These are phyloP conservation scores for Phialophora expanda DNA, from an alignment of 2,329 filamentous ascomycete species.

Conservation along the genomic window DNA sequence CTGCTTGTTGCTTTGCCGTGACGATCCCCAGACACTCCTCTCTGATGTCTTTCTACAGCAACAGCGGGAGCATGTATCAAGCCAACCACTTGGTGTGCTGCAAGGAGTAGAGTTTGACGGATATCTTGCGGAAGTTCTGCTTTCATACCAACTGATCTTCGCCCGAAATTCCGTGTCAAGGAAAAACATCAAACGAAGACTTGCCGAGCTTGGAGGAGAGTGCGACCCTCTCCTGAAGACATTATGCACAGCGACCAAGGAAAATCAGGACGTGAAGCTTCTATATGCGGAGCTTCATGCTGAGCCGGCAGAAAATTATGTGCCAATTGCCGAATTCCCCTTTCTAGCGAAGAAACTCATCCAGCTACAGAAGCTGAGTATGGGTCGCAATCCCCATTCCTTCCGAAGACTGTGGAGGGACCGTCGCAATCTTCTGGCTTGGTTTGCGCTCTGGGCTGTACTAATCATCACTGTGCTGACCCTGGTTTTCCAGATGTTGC, in stretches of 20 bases:
- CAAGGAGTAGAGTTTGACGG: constrained; percentile 16
- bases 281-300: constrained; percentile 9
- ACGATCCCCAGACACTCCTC: constrained; percentile 1
- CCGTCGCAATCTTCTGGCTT: constrained; percentile 13
- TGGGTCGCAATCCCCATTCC: constrained; percentile 14
- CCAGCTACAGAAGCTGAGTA: constrained; percentile 19
- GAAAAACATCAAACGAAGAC: constrained; percentile 11
- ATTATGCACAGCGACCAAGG: constrained; percentile 8
- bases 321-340: constrained; percentile 15
- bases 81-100: not conserved
- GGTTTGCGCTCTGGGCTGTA: constrained; percentile 23
- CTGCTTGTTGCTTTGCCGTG: constrained; percentile 17
- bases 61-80: constrained; percentile 2
- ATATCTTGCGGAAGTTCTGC: constrained; percentile 18
- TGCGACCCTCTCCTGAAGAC: constrained; percentile 6
- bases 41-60: constrained; percentile 14
- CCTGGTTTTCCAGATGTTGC: constrained; percentile 16
- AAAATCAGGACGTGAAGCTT: constrained; percentile 4
- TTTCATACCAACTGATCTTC: constrained; percentile 21
- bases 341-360: constrained; percentile 20
- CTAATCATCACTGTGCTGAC: constrained; percentile 14
- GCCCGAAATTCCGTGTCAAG: constrained; percentile 10
- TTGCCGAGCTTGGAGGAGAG: constrained; percentile 9
- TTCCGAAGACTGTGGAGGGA: constrained; percentile 17
- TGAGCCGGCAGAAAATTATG: constrained; percentile 15